Base-by-base conservation (phyloP, 306 rosid genomes). In the Dalbergia cochinchinensis region DNA sequence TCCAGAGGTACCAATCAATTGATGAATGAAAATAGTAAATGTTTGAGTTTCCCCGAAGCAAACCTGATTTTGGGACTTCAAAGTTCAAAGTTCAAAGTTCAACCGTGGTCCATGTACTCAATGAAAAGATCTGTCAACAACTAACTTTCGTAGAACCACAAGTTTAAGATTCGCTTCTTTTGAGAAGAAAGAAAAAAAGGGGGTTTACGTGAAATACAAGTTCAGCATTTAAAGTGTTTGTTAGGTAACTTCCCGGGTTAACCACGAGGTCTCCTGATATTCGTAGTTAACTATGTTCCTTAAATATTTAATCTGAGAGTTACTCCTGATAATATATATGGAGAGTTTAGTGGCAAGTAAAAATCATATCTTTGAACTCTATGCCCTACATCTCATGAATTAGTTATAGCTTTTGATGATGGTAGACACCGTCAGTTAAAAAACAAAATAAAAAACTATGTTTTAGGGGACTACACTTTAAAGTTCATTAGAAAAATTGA, bases 21-120 rank as follows among this genome's bases (percentile, higher is more conserved):
- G 19, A 57, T 18, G 13, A 20, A 11, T 20, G 2, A 26, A 26
- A 20, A 7, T 4, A 20, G n/a, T 22, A 37, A 14, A 8, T 26
- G 37, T 11, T 60, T 60, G 65, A 60, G 65, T 60, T 60, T 60
- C 5, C 65, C 5, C 6, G 39, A 60, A 60, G 65, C 61, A 55
- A 55, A 55, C 61, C 31, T 55, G 31, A 60, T 5, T 22, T 60
- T 60, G 65, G 15, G 65, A 60, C n/a, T 58, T 59, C 64, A 59
- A 20, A 19, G 35, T 19, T 60, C 39, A 60, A 60, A 60, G 18
- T 8, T 44, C 50, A 44, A 26, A 26, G 31, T 26, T 26, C 31
- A 0, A 26, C 31, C 31, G 31, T 26, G 31, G 31, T 26, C 31
- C 31, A 11, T 11, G 65, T 11, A 60, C n/a, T 11, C 26, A 12